These are phyloP conservation scores for Leishmania amazonensis DNA, from an alignment of 208 protist species.

Conservation along the genomic window DNA sequence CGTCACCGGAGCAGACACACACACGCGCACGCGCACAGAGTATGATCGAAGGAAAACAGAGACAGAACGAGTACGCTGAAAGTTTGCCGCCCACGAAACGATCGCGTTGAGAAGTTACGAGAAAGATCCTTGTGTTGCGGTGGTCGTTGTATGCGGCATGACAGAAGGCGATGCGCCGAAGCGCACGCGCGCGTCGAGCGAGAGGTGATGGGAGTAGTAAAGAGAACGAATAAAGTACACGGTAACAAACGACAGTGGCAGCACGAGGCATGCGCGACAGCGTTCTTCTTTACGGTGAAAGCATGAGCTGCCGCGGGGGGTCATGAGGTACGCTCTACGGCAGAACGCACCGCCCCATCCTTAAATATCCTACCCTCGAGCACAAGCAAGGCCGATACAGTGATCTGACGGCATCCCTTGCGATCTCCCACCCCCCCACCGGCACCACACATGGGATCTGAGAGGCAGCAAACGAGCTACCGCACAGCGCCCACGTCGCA, in stretches of 20 bases:
- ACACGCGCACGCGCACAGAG: background rate
- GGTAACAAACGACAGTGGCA: background rate
- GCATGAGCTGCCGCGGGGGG: background rate
- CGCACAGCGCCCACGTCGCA: background rate
- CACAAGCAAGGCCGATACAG: background rate
- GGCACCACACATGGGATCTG: background rate
- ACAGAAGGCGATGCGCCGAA: background rate
- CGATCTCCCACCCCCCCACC: background rate
- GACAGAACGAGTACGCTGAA: background rate
- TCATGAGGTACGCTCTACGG: background rate
- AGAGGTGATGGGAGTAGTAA: background rate
- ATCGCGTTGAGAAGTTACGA: background rate
- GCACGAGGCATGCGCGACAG: too few relatives aligned
- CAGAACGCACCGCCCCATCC: background rate
- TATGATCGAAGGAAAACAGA: background rate
- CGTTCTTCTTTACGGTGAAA: background rate
- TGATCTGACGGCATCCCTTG: background rate
- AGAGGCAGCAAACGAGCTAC: background rate
- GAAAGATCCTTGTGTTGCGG: background rate
- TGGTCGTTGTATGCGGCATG: background rate
- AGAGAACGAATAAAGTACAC: background rate
- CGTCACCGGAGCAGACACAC: background rate
- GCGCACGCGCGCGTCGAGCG: background rate
- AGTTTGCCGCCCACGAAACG: background rate
- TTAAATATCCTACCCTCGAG: background rate